Conservation (phyloP, 1,284 basidiomycete species). For the Athelia sp. region DNA sequence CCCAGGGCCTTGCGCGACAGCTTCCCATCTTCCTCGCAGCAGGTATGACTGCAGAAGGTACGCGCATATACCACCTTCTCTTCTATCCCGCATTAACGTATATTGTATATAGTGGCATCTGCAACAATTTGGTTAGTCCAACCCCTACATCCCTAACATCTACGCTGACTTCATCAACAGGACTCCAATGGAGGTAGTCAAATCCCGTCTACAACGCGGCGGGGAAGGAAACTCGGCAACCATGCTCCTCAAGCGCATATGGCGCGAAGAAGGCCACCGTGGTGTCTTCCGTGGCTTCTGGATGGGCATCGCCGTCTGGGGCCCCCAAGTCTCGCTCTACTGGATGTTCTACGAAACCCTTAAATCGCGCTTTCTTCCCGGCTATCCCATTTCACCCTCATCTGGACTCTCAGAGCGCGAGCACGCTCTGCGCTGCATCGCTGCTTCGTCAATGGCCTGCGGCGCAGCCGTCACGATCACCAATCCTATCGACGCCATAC, state of each 20-base stretch:
- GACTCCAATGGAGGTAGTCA: constrained; percentile 1
- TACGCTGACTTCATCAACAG: not conserved
- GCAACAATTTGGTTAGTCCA: not conserved
- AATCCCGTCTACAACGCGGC: not conserved
- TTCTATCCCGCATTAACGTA: not conserved
- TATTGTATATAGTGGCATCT: not conserved
- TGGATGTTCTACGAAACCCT: not conserved
- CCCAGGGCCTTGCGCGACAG: not conserved
- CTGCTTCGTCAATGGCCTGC: not conserved
- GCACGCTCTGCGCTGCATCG: not conserved
- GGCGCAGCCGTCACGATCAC: not conserved
- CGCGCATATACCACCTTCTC: not conserved
- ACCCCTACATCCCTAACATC: not conserved
- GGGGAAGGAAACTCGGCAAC: not conserved
- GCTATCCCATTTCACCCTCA: not conserved
- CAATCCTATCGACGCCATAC: not conserved
- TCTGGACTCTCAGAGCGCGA: not conserved
- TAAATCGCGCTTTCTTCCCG: not conserved
- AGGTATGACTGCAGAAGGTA: not conserved
- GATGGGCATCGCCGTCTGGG: not conserved
- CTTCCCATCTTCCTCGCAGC: not conserved
- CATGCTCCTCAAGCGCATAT: not conserved
- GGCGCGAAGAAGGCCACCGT: not conserved
- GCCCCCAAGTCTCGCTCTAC: not conserved
- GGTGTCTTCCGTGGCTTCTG: not conserved